A percentile compares a stretch with the other conserved stretches of the same genome.
Conservation (phyloP, 176 grass and related monocot genomes). For the Secale cereale region DNA sequence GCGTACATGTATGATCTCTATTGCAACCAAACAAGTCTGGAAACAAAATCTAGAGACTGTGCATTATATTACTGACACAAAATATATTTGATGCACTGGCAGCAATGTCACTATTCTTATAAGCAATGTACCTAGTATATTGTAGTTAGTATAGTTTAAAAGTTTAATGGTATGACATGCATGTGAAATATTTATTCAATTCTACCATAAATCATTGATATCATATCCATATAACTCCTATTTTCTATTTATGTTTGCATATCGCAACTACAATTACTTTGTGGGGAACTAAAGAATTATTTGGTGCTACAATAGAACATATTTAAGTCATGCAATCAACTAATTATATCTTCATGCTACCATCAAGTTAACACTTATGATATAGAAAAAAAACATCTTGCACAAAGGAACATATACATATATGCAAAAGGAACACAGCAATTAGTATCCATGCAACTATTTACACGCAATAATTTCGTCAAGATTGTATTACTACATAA, state of each 20-base stretch:
- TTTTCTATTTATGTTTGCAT: not conserved
- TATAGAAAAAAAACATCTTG: too few relatives aligned
- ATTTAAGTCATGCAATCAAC: not conserved
- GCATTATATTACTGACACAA: too few relatives aligned
- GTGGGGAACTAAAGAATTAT: not conserved
- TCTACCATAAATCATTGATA: not conserved
- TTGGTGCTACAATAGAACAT: not conserved
- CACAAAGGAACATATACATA: not conserved
- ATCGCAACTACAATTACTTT: not conserved
- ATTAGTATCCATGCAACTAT: not conserved
- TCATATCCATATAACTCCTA: not conserved
- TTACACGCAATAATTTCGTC: not conserved
- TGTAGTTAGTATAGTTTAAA: not conserved
- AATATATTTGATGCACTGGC: too few relatives aligned
- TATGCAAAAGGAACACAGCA: not conserved
- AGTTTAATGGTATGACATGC: not conserved
- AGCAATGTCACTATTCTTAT: not conserved
- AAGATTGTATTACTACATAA: not conserved
- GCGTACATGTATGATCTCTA: not conserved
- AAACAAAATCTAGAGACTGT: too few relatives aligned
- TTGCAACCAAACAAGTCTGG: not conserved
- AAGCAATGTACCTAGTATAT: not conserved
- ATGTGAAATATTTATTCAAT: not conserved
- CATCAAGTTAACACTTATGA: not conserved
- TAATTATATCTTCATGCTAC: not conserved